Percentiles rank a stretch among this genome's conserved stretches.
phyloP scores from a whole-genome alignment of 306 rosid species.

The Gastrolobium bilobum region DNA sequence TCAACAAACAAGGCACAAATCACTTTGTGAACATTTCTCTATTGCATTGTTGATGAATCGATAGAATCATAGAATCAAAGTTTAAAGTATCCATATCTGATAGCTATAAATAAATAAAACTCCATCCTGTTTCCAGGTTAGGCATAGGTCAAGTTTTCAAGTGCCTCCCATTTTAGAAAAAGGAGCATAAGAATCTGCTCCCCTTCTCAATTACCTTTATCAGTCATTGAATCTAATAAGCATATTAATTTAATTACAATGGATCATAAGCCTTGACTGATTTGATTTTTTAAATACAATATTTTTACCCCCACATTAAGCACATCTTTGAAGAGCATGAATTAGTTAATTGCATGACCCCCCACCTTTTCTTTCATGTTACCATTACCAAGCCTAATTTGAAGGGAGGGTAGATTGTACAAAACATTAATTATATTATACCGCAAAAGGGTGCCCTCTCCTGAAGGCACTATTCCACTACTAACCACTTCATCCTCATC shows the following conservation, averaged over 20 bases:
- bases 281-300: background rate
- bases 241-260: background rate
- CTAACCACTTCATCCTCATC: background rate
- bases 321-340: constrained; percentile 15
- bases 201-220: constrained; percentile 1
- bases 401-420: constrained; percentile 24
- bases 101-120: constrained; percentile 7
- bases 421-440: background rate
- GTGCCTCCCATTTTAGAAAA: background rate
- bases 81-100: background rate
- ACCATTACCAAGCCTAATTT: background rate
- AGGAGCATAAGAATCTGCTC: background rate
- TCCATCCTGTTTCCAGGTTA: background rate
- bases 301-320: background rate
- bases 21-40: background rate
- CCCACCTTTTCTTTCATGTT: background rate
- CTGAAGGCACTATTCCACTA: background rate
- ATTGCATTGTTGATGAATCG: background rate
- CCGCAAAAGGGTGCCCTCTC: background rate
- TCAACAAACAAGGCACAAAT: background rate
- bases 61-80: background rate
- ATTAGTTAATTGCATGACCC: background rate
- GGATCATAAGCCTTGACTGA: background rate
- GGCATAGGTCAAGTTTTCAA: background rate
- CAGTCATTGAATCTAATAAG: constrained; percentile 20